Evolutionary conservation across 1,284 basidiomycete species (phyloP).

Genomic region (Termitomyces sp.): DNA sequence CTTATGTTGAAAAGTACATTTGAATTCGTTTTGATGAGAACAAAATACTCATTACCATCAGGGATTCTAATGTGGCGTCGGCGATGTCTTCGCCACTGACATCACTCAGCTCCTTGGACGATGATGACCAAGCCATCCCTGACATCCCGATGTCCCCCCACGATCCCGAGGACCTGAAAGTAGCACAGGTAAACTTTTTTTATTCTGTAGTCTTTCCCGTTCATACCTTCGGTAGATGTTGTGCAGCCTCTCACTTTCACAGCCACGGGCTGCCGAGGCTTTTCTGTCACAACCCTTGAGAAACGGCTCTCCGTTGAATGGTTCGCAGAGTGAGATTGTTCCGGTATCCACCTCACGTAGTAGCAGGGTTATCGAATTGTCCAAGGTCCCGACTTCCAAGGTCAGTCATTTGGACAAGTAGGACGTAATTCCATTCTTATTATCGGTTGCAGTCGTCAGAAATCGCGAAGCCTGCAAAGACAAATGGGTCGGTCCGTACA

Average conservation of each 20-base stretch:
- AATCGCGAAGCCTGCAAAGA: conserved; percentile 8
- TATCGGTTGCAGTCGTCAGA: conserved; percentile 4
- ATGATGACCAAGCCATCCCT: conserved; percentile 39
- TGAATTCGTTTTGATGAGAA: conserved; percentile 7
- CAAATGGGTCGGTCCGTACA: conserved; percentile 11
- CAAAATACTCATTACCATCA: conserved; percentile 16
- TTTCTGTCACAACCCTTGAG: conserved; percentile 1
- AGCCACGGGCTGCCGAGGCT: conserved; percentile 4
- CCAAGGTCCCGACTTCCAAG: conserved; percentile 13
- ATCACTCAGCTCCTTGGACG: conserved; percentile 68
- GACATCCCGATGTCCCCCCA: conserved; percentile 16
- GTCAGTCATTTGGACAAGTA: conserved; percentile 4
- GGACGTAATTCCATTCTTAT: background rate
- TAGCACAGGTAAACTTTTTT: conserved; percentile 35
- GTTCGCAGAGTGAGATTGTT: conserved; percentile 23
- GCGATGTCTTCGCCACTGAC: conserved; percentile 68
- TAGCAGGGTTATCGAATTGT: conserved; percentile 13
- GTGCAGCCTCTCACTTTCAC: conserved; percentile 20
- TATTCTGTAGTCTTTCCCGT: background rate
- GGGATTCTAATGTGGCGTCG: conserved; percentile 39
- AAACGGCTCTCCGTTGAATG: conserved; percentile 17
- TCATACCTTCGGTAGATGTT: conserved; percentile 19
- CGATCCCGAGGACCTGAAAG: conserved; percentile 35
- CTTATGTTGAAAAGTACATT: conserved; percentile 39
- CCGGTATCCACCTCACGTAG: conserved; percentile 11